Evolutionary conservation across 1,284 basidiomycete species (phyloP).

Genomic region (Ceratobasidium theobromae): DNA sequence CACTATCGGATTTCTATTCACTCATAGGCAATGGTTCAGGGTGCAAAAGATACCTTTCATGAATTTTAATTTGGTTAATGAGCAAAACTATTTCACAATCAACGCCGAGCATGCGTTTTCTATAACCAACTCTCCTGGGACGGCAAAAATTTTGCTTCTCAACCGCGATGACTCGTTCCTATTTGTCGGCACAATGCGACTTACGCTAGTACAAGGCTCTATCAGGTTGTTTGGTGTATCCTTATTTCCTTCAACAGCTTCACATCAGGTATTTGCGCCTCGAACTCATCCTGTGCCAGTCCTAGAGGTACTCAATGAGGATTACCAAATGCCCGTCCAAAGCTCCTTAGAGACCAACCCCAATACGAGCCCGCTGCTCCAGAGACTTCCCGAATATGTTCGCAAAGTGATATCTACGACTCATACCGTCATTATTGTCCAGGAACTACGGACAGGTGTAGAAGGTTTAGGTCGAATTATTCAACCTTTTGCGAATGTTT

Average conservation of each 20-base stretch:
- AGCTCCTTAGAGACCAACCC: slow-evolving; percentile 1
- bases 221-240: slow-evolving; percentile 55
- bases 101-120: slow-evolving; percentile 43
- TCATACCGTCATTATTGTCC: slow-evolving; percentile 54
- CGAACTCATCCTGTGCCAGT: slow-evolving; percentile 65
- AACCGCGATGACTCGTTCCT: slow-evolving; percentile 52
- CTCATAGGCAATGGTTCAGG: too few relatives aligned
- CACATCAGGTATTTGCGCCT: slow-evolving; percentile 62
- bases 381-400: slow-evolving; percentile 20
- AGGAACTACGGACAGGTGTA: slow-evolving; percentile 56
- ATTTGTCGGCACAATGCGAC: slow-evolving; percentile 58
- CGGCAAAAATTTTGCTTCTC: slow-evolving; percentile 45
- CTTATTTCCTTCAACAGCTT: slow-evolving; percentile 47
- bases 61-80: slow-evolving; percentile 49
- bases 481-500: slow-evolving; percentile 59
- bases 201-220: slow-evolving; percentile 59
- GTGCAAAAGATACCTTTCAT: neutral
- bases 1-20: too few relatives aligned
- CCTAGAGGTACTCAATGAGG: slow-evolving; percentile 43
- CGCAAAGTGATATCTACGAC: slow-evolving; percentile 33
- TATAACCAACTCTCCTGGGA: slow-evolving; percentile 16
- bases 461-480: slow-evolving; percentile 66
- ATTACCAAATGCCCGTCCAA: slow-evolving; percentile 34
- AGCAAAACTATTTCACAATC: slow-evolving; percentile 53
- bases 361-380: slow-evolving; percentile 27